Evolutionary conservation across 371 early-diverging fungal species (phyloP), one percentile per base, ranked within the genome.

Genomic region (Apophysomyces elegans): DNA sequence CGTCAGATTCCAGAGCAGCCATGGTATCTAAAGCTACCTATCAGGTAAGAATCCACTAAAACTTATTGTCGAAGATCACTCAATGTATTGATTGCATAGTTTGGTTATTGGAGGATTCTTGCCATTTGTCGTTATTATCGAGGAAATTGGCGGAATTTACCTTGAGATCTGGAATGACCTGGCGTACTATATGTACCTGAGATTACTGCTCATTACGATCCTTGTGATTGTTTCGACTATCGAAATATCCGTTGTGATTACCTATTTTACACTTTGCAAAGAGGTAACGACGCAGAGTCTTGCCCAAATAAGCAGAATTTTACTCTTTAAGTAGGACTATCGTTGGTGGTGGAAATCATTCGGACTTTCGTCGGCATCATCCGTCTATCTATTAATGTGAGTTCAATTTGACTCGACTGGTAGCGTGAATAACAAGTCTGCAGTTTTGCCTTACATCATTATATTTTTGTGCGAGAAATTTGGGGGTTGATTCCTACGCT

Each of bases 101-200:
- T 64, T 86, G 14, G 70, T 94, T 36, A 88, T 94, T 64, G 94
- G 93, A 44, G 96, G 96, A 8, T 70, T 96, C 46, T 81, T 95
- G 54, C 94, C 96, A 16, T 96, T 96, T 70, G 94, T 90, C 0
- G 95, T 94, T 47, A 91, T 96, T 70, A 95, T 93, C 72, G 93
- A 94, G 65, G 91, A 91, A 72, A 75, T 71, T 11, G 63, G 66
- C 36, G 63, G 63, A 13, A 60, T 66, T 26, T 86, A 85, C 76
- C 59, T 63, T 21, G 67, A 76, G 14, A 71, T 71, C 14, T 71
- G 71, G 71, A 56, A 63, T 37, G 67, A 71, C 14, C 66, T 63
- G 68, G 79, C 93, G 60, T 96, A 95, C 66, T 86, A 94, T 59
- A 70, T 70, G 58, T 93, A 93, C 84, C 94, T 95, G 5, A 95